Evolutionary conservation across 176 grass and related monocot genomes (phyloP).

Genomic region (Carex scoparia): DNA sequence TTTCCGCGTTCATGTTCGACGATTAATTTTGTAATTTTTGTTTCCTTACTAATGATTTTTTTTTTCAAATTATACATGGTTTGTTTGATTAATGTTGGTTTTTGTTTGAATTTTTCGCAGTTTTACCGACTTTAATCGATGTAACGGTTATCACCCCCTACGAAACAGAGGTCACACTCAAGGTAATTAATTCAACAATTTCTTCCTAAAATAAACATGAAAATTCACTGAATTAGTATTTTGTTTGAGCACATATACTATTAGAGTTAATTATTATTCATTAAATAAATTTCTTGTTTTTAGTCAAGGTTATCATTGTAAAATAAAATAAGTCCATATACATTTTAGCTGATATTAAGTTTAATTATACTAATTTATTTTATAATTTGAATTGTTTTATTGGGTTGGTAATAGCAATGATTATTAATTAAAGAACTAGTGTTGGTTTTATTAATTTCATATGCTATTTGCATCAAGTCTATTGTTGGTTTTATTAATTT

Average conservation of each 20-base stretch:
- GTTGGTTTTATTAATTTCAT: background rate
- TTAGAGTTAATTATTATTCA: background rate
- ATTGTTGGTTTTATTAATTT: background rate
- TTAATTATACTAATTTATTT: too few species aligned
- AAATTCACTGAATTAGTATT: background rate
- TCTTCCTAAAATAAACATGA: background rate
- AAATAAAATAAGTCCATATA: background rate
- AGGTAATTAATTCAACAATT: conserved; percentile 46
- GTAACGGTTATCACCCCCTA: conserved; percentile 61
- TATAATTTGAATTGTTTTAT: background rate
- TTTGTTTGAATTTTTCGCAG: conserved; percentile 31
- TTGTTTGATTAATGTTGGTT: background rate
- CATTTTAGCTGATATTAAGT: background rate
- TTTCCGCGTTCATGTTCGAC: background rate
- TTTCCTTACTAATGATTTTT: background rate
- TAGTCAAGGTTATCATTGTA: background rate
- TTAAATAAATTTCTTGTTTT: background rate
- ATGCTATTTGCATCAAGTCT: background rate
- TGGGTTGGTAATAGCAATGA: background rate
- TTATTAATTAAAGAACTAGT: background rate
- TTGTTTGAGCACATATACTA: background rate
- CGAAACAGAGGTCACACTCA: conserved; percentile 86
- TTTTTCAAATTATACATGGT: background rate
- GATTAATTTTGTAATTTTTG: background rate
- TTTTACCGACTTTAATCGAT: conserved; percentile 68